phyloP scores from a whole-genome alignment of 75 land plant species.

The Cupressus sempervirens region DNA sequence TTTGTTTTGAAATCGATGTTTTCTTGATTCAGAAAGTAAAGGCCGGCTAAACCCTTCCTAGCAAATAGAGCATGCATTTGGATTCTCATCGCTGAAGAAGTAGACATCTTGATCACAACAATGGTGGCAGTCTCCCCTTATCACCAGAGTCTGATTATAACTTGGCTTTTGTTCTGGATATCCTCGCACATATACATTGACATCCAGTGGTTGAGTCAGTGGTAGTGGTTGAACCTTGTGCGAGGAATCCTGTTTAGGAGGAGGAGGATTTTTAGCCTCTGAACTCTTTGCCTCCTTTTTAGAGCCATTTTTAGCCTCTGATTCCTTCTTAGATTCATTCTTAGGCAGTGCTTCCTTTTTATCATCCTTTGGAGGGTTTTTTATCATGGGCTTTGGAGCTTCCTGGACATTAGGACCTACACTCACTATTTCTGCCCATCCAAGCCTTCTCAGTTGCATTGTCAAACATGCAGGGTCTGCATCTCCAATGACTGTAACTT shows the following conservation, averaged over 20 bases:
- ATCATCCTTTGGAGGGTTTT: too few species aligned
- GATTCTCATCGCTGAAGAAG: slow-evolving; percentile 3
- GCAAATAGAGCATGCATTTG: not conserved
- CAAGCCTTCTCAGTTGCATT: slow-evolving; percentile 28
- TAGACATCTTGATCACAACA: not conserved
- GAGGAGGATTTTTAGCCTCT: too few species aligned
- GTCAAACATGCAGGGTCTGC: slow-evolving; percentile 35
- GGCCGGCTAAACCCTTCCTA: not conserved
- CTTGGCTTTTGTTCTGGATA: not conserved
- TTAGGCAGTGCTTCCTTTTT: too few species aligned
- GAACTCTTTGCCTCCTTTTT: too few species aligned
- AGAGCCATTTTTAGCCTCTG: too few species aligned
- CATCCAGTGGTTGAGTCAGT: not conserved
- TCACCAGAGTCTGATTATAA: not conserved
- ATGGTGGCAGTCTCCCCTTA: not conserved
- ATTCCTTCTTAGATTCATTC: too few species aligned
- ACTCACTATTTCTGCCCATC: slow-evolving; percentile 29
- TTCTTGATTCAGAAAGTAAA: too few species aligned
- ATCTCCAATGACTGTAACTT: slow-evolving; percentile 38
- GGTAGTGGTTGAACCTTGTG: too few species aligned
- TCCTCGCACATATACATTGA: not conserved
- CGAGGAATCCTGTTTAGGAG: too few species aligned
- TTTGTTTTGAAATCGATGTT: too few species aligned
- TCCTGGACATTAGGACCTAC: slow-evolving; percentile 42
- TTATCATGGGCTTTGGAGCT: slow-evolving; percentile 18